Conservation (phyloP, 805 yeast genomes). For the Ogataea chonburiensis region DNA sequence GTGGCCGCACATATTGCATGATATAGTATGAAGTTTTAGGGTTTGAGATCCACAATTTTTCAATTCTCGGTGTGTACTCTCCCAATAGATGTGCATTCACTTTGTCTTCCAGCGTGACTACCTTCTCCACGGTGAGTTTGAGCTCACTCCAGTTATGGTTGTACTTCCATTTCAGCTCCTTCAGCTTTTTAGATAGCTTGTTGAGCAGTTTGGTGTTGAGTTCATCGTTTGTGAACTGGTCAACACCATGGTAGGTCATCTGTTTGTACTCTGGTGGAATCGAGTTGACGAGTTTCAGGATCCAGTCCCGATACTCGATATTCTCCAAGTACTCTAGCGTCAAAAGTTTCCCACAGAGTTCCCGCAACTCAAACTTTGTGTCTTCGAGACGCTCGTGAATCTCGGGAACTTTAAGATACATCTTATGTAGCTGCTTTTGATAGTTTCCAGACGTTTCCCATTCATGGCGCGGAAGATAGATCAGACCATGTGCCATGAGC, state of each 20-base stretch:
- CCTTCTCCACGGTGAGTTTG: constrained; percentile 45
- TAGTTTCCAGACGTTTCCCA: constrained; percentile 27
- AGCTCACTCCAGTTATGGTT: constrained; percentile 59
- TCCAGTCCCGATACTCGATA: constrained; percentile 60
- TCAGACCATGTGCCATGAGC: constrained; percentile 82
- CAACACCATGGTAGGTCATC: constrained; percentile 27
- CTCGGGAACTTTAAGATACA: constrained; percentile 55
- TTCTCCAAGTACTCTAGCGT: constrained; percentile 49
- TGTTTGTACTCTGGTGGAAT: constrained; percentile 39
- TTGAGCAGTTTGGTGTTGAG: constrained; percentile 46
- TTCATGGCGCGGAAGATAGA: constrained; percentile 56
- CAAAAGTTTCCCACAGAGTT: constrained; percentile 57
- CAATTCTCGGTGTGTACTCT: constrained; percentile 33
- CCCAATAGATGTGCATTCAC: constrained; percentile 40
- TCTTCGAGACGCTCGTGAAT: constrained; percentile 64
- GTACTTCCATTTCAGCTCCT: constrained; percentile 49
- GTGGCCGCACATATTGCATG: constrained; percentile 47
- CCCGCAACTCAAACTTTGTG: constrained; percentile 58
- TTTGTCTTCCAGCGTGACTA: constrained; percentile 57
- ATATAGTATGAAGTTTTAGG: constrained; percentile 43
- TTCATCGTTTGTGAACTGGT: constrained; percentile 29
- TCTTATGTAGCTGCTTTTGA: constrained; percentile 29
- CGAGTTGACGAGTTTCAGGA: constrained; percentile 49
- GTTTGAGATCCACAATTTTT: constrained; percentile 26
- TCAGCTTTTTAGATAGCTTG: constrained; percentile 50